Conservation (phyloP, 441 rosid species). For the Jatropha multifida region DNA sequence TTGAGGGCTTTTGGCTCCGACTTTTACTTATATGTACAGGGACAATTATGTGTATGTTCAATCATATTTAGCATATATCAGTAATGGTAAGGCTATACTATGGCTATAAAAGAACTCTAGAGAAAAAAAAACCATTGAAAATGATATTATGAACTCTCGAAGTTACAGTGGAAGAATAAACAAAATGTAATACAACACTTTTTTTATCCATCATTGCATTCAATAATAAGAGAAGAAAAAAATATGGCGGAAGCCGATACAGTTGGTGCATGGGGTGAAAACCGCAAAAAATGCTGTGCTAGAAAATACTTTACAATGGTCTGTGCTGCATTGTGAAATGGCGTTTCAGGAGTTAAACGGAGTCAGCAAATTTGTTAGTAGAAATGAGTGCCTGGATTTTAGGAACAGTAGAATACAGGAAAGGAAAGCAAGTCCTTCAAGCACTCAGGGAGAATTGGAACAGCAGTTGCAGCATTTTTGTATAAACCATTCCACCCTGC, state of each 20-base stretch:
- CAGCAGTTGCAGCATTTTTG: constrained; percentile 51
- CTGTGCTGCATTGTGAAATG: neutral
- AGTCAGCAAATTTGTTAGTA: constrained; percentile 2
- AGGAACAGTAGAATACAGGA: neutral
- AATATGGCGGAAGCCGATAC: neutral
- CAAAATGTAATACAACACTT: too few species aligned
- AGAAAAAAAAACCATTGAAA: neutral
- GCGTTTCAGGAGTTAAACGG: neutral
- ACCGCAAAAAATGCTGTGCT: neutral
- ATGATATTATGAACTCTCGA: neutral
- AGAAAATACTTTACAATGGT: neutral
- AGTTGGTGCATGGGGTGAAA: neutral
- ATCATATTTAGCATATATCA: too few species aligned
- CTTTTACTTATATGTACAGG: too few species aligned
- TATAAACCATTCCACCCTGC: constrained; percentile 59
- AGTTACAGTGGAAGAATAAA: neutral
- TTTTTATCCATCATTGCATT: too few species aligned
- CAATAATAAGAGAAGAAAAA: too few species aligned
- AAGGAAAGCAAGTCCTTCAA: too few species aligned
- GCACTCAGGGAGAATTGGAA: constrained; percentile 11
- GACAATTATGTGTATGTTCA: too few species aligned
- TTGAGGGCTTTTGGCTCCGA: too few species aligned
- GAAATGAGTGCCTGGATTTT: neutral
- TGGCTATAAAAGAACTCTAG: too few species aligned
- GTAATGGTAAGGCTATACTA: too few species aligned